These are phyloP conservation scores for Mediolabrus comicus DNA, from an alignment of 108 stramenopile genomes.

Conservation along the genomic window DNA sequence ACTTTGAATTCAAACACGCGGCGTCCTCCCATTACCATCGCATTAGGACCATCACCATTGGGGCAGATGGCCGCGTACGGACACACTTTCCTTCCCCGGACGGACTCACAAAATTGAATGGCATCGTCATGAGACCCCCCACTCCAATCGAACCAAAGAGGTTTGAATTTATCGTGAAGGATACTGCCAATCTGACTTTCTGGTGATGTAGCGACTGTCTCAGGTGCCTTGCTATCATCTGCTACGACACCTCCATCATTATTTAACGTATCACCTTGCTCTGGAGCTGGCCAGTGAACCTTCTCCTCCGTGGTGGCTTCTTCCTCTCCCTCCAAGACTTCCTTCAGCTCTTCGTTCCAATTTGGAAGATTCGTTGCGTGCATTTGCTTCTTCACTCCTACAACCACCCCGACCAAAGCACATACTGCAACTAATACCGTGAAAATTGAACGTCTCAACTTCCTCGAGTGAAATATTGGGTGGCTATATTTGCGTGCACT, in stretches of 20 bases:
- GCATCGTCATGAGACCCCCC: constrained; percentile 18
- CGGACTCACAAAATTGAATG: constrained; percentile 7
- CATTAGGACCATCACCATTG: neutral
- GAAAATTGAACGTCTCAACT: neutral
- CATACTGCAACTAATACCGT: neutral
- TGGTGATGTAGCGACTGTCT: neutral
- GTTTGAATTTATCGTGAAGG: constrained; percentile 12
- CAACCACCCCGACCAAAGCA: neutral
- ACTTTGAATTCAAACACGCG: constrained; percentile 8
- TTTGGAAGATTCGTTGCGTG: neutral
- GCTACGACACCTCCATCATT: neutral
- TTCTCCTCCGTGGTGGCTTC: neutral
- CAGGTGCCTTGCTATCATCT: neutral
- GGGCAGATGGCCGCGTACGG: constrained; percentile 14
- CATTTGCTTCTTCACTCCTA: neutral
- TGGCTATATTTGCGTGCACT: neutral
- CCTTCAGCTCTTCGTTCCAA: neutral
- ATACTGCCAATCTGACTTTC: neutral
- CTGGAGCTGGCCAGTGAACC: neutral
- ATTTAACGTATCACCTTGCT: neutral
- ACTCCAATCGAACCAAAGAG: constrained; percentile 15
- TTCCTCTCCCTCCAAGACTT: neutral
- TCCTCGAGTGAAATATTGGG: neutral
- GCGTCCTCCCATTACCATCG: constrained; percentile 3
- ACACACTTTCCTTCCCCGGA: constrained; percentile 9